These are phyloP conservation scores for Solanum tacnaense DNA, from an alignment of 257 asterid species.

Conservation along the genomic window DNA sequence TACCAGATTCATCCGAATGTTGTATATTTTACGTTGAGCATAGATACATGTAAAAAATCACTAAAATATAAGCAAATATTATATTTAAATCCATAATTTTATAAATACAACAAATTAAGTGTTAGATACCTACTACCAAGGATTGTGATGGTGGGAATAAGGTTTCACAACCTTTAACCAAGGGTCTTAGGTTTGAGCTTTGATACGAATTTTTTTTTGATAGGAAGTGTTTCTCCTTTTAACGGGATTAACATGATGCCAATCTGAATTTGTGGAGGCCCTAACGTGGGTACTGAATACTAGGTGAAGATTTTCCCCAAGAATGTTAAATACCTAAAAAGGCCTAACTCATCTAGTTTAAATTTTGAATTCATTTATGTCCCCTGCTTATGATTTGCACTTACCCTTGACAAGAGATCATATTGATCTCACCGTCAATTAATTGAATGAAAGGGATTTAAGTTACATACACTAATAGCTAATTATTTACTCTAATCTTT, in stretches of 20 bases:
- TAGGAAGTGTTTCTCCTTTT: not conserved
- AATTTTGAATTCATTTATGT: not conserved
- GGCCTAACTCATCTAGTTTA: not conserved
- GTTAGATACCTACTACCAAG: not conserved
- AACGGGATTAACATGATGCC: not conserved
- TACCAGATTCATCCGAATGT: rapidly evolving
- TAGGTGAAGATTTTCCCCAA: not conserved
- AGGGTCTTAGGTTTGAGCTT: not conserved
- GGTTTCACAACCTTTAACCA: not conserved
- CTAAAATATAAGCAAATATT: not conserved
- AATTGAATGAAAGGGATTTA: not conserved
- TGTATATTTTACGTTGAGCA: not conserved
- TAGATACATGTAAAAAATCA: not conserved
- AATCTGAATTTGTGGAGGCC: not conserved
- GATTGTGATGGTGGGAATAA: not conserved
- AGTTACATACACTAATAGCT: not conserved
- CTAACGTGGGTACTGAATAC: not conserved
- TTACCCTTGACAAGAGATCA: not conserved
- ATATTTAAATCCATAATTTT: not conserved
- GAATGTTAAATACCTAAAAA: not conserved
- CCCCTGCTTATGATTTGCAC: not conserved
- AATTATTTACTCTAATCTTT: not conserved
- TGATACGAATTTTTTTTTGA: not conserved
- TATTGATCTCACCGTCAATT: not conserved
- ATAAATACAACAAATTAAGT: not conserved